Evolutionary conservation across 2,329 filamentous ascomycete species (phyloP), one percentile per base, ranked within the genome.

Genomic region (Dendryphion nanum): DNA sequence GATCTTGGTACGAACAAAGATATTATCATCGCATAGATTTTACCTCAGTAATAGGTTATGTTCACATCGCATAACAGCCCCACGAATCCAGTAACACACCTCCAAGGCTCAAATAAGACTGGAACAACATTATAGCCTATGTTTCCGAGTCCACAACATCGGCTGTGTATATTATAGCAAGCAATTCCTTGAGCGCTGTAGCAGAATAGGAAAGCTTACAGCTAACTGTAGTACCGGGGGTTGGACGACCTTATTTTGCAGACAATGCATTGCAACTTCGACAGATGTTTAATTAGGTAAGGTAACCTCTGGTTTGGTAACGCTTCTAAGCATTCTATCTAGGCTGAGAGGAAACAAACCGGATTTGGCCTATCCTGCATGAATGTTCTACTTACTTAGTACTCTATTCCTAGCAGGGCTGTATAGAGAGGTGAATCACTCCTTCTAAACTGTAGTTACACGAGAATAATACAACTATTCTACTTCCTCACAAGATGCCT

Each of bases 331-430:
- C 13, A 38, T 21, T 18, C 15, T 17, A 6, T 33, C 31, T 18
- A 15, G 31, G 18, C 19, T 33, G 10, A 33, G 19, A 8, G 31
- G 53, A 38, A 44, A 50, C 14, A 55, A 40, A 30, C 53, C 45
- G 21, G 40, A 40, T 19, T 33, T 45, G 18, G 45, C 41, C 48
- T 35, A 61, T 8, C 47, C 53, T 16, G 48, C 33, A 13, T 38
- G 45, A 33, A 62, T 62, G 42, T 61, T 64, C 40, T 43, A 55
- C 30, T 10, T 28, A 13, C 43, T 53, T 13, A 55, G 37, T 26
- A 49, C 56, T 23, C 30, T 41, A 21, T 41, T 35, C 20, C 42
- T 29, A 30, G 38, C 40, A 34, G 44, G 42, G 38, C 52, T 60
- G 18, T 59, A 51, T 12, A 55, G 39, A 40, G 31, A 42, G 0